phyloP scores from a whole-genome alignment of 805 yeast genomes.

The Zygoascus ofunaensis region DNA sequence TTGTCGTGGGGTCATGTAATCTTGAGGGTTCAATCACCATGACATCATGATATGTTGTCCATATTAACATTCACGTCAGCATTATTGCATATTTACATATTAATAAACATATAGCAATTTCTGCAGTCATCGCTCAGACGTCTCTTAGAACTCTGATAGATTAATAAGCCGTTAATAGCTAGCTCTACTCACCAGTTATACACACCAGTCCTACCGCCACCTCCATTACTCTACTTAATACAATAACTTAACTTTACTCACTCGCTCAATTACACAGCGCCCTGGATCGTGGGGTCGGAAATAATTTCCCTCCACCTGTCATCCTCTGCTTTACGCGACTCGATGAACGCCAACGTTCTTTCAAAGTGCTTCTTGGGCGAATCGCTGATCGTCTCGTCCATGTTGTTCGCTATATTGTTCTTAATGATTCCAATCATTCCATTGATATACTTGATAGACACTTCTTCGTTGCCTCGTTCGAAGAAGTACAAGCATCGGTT shows the following conservation, averaged over 20 bases:
- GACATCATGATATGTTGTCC: no score
- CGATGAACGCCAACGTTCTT: conserved; percentile 63
- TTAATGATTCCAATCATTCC: conserved; percentile 75
- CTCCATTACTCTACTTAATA: neutral
- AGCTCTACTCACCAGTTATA: no score
- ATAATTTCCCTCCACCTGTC: conserved; percentile 36
- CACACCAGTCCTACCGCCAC: no score
- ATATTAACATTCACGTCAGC: no score
- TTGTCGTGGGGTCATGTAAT: no score
- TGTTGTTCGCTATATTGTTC: conserved; percentile 28
- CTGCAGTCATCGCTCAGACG: no score
- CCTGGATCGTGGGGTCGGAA: conserved; percentile 13
- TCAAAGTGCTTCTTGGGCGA: conserved; percentile 49
- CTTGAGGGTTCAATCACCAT: no score
- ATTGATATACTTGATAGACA: conserved; percentile 68
- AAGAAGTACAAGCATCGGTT: conserved; percentile 79
- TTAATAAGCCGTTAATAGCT: no score
- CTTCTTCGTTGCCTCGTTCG: conserved; percentile 63
- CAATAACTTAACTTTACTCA: no score
- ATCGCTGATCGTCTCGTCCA: conserved; percentile 28
- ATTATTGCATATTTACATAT: no score
- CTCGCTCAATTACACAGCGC: no score
- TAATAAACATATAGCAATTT: neutral
- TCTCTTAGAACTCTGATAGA: no score
- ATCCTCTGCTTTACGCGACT: conserved; percentile 59